Evolutionary conservation across 2,329 filamentous ascomycete species (phyloP).

Genomic region (Aspergillus brasiliensis): DNA sequence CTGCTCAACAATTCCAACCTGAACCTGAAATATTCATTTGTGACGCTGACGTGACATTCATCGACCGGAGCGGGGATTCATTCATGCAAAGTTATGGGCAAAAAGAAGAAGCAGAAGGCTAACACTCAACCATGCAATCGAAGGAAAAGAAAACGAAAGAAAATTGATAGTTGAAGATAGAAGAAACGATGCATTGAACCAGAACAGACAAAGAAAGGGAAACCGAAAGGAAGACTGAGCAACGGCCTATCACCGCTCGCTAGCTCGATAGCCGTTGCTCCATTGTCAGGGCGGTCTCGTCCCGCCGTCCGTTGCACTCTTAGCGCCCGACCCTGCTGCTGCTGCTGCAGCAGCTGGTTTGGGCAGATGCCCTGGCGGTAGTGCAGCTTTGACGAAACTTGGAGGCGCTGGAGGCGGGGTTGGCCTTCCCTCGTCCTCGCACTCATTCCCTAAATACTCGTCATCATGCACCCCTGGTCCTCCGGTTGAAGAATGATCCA

Average conservation of each 20-base stretch:
- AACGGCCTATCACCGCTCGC: slow-evolving; percentile 4
- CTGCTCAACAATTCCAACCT: slow-evolving; percentile 16
- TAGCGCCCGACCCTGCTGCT: slow-evolving; percentile 19
- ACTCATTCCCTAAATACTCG: slow-evolving; percentile 52
- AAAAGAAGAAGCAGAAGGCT: slow-evolving; percentile 3
- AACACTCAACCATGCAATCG: slow-evolving; percentile 12
- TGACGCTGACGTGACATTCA: slow-evolving; percentile 11
- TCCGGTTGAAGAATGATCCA: slow-evolving; percentile 40
- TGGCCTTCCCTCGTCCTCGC: slow-evolving; percentile 52
- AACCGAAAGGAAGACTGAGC: background rate
- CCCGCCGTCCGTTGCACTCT: slow-evolving; percentile 32
- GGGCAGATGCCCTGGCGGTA: slow-evolving; percentile 61
- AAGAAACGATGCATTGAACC: slow-evolving; percentile 4
- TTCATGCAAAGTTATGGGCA: slow-evolving; percentile 13
- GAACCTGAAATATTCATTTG: slow-evolving; percentile 6
- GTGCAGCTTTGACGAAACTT: slow-evolving; percentile 68
- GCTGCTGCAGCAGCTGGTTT: slow-evolving; percentile 19
- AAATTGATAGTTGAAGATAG: too few relatives aligned
- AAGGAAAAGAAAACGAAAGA: slow-evolving; percentile 3
- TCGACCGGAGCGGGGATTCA: slow-evolving; percentile 12
- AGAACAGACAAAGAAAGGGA: slow-evolving; percentile 5
- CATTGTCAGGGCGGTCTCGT: slow-evolving; percentile 35
- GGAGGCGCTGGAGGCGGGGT: slow-evolving; percentile 47
- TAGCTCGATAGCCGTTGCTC: slow-evolving; percentile 4
- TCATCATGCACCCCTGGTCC: slow-evolving; percentile 51